These are phyloP conservation scores for Solanum pennellii DNA, from an alignment of 257 asterid genomes.

Conservation along the genomic window DNA sequence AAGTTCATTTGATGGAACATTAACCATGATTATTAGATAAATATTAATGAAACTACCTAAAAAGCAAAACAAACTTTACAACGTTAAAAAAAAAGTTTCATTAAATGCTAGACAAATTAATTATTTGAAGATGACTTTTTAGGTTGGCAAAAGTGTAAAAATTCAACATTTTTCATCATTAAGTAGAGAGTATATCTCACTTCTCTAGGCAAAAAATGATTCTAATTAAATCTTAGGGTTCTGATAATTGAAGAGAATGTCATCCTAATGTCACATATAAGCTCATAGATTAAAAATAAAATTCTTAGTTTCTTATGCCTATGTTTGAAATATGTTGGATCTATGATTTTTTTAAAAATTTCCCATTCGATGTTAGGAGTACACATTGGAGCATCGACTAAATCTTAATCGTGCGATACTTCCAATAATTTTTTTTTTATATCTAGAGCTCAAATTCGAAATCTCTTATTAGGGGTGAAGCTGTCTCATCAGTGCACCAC, in stretches of 20 bases:
- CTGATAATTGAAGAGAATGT: background rate
- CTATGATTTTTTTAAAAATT: no score
- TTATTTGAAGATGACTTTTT: background rate
- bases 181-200: background rate
- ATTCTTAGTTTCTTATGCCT: background rate
- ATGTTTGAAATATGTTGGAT: background rate
- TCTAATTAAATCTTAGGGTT: background rate
- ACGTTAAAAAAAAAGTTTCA: background rate
- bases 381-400: no score
- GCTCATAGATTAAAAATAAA: background rate
- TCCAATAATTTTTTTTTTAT: fast-evolving
- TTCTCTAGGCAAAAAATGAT: background rate
- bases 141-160: background rate
- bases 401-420: background rate
- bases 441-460: background rate
- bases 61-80: background rate
- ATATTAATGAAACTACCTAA: background rate
- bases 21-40: background rate
- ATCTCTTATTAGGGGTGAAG: fast-evolving
- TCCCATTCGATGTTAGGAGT: background rate
- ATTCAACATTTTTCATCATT: background rate
- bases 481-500: background rate
- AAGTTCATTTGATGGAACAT: background rate
- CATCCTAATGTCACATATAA: background rate
- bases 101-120: background rate